These are phyloP conservation scores for Paramecium biaurelia DNA, from an alignment of 73 alveolate species.

Conservation along the genomic window DNA sequence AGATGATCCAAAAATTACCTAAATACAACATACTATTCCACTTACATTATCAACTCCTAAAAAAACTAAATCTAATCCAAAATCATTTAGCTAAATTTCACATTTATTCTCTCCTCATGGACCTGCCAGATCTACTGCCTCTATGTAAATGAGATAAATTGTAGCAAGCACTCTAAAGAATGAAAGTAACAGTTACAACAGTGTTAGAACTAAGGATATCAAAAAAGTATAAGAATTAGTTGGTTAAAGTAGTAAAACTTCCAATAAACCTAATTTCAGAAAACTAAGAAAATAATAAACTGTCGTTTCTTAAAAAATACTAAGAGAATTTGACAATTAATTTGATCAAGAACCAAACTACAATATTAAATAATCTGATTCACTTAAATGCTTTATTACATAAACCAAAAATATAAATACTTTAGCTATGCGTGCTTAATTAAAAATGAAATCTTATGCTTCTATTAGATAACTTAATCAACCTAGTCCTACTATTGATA, in stretches of 20 bases:
- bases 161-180: slow-evolving; percentile 16
- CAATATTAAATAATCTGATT: neutral
- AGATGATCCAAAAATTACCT: neutral
- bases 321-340: neutral
- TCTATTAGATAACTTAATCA: neutral
- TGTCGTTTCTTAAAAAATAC: neutral
- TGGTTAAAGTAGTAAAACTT: neutral
- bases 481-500: slow-evolving; percentile 3
- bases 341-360: neutral
- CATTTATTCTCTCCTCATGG: slow-evolving; percentile 52
- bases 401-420: neutral
- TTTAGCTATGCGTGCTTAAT: neutral
- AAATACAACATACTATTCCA: neutral
- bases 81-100: slow-evolving; percentile 13
- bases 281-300: neutral
- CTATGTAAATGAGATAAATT: slow-evolving; percentile 38
- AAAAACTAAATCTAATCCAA: neutral
- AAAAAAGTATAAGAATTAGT: slow-evolving; percentile 11
- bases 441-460: neutral
- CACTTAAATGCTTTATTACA: neutral
- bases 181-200: neutral
- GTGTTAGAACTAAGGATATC: neutral
- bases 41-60: neutral
- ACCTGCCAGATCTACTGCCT: slow-evolving; percentile 39
- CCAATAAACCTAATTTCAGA: neutral